These are phyloP conservation scores for Blastobotrys petasosporus DNA, from an alignment of 1,139 yeast genomes.

Conservation along the genomic window DNA sequence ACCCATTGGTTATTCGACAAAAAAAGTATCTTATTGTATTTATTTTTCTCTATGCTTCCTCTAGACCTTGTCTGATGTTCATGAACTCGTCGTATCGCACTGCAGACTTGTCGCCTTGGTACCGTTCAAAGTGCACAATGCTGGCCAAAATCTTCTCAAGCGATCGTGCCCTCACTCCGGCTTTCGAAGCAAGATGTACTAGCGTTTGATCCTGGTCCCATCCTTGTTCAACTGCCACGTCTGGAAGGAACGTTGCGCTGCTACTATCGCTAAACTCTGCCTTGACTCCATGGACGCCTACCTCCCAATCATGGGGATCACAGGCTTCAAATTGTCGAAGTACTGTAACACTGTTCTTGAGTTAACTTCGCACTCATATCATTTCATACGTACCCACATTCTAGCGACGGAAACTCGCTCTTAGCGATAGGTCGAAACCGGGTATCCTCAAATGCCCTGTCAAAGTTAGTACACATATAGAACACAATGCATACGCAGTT, in stretches of 20 bases:
- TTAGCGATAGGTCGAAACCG: conserved; percentile 63
- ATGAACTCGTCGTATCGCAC: conserved; percentile 28
- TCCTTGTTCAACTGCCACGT: conserved; percentile 82
- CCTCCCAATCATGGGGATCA: conserved; percentile 62
- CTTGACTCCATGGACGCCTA: conserved; percentile 79
- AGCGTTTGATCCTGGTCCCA: conserved; percentile 77
- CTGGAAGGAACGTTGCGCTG: conserved; percentile 82
- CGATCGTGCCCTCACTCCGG: conserved; percentile 40
- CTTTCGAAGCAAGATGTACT: conserved; percentile 62
- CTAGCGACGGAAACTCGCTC: conserved; percentile 48
- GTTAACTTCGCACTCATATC: neutral
- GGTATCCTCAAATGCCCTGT: conserved; percentile 61
- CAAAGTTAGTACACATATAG: neutral
- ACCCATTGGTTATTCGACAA: neutral
- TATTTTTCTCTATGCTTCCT: neutral
- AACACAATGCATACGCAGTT: conserved; percentile 40
- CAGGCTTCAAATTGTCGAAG: conserved; percentile 53
- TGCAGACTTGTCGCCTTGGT: conserved; percentile 32
- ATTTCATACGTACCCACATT: conserved; percentile 34
- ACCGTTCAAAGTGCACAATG: conserved; percentile 26
- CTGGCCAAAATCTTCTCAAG: conserved; percentile 16
- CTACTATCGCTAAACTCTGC: conserved; percentile 42
- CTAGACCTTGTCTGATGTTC: conserved; percentile 7
- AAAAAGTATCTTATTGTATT: neutral
- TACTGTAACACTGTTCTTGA: conserved; percentile 51